Base-by-base conservation (phyloP, 2,329 filamentous ascomycete species). In the Camillea tinctor region DNA sequence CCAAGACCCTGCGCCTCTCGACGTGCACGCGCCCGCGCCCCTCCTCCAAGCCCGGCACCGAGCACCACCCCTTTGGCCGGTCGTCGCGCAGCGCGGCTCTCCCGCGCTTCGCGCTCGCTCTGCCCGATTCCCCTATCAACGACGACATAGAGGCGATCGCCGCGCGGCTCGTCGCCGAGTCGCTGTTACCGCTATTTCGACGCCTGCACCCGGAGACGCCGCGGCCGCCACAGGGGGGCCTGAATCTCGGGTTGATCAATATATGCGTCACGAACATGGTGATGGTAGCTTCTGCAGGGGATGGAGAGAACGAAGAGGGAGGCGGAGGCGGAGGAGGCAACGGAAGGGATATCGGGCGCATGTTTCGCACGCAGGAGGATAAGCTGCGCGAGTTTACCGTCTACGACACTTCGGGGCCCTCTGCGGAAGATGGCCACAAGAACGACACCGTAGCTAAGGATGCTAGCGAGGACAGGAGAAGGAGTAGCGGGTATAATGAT, bases 181-280 rank as follows among this genome's bases (percentile, higher is more conserved):
- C 81, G 1, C 73, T 96, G 19, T 66, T 93, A 2, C 85, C 86
- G 0, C 84, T 96, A 72, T 92, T 97, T 70, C 85, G 87, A 15
- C 88, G 86, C 62, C 79, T 97, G 13, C 89, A 94, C 65, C 82
- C 87, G 0, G 87, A 90, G 62, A 84, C n/a, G n/a, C 26, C 26
- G 3, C 26, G 82, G 63, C 77, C 81, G 7, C 84, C 82, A 61
- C 79, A 81, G 8, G 87, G 85, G 8, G 87, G 85, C 1, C 96
- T 91, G 90, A 91, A 94, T 66, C 75, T 97, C 19, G 91, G 90
- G 64, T 78, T 98, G 55, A 80, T 98, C 60, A 98, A 97, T 65
- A 79, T 98, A 21, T 93, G 92, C 52, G 93, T 91, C 7, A 90
- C 91, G 15, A 96, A 97, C 71, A 94, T 98, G 88, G 82, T 82